These are phyloP conservation scores for Mucor velutinosus DNA, from an alignment of 371 early-diverging fungal species.

Conservation along the genomic window DNA sequence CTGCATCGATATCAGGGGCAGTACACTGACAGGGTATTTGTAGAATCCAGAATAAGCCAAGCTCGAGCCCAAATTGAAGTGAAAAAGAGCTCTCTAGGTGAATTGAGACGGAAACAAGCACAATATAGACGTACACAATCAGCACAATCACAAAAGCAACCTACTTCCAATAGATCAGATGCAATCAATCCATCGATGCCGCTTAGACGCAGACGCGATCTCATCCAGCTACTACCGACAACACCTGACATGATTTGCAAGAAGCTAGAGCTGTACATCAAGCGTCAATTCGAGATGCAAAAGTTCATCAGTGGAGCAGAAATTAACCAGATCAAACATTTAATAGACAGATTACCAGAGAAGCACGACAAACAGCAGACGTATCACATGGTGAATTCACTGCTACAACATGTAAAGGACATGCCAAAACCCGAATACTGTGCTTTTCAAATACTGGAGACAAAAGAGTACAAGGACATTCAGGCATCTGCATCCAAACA, in stretches of 20 bases:
- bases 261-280: conserved; percentile 6
- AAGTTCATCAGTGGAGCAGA: neutral
- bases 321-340: neutral
- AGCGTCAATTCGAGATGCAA: neutral
- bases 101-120: neutral
- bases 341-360: neutral
- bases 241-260: conserved; percentile 15
- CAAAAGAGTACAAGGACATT: neutral
- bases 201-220: conserved; percentile 8
- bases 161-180: neutral
- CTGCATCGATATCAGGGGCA: neutral
- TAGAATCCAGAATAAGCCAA: conserved; percentile 18
- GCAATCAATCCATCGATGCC: neutral
- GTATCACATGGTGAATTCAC: neutral
- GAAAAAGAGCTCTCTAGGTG: neutral
- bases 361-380: neutral
- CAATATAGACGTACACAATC: neutral
- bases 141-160: neutral
- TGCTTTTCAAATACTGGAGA: neutral
- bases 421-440: neutral
- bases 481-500: neutral
- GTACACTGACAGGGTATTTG: neutral
- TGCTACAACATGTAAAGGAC: neutral
- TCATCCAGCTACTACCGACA: conserved; percentile 1
- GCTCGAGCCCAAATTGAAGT: conserved; percentile 1